These are phyloP conservation scores for Leucaena leucocephala DNA, from an alignment of 306 rosid species.

Conservation along the genomic window DNA sequence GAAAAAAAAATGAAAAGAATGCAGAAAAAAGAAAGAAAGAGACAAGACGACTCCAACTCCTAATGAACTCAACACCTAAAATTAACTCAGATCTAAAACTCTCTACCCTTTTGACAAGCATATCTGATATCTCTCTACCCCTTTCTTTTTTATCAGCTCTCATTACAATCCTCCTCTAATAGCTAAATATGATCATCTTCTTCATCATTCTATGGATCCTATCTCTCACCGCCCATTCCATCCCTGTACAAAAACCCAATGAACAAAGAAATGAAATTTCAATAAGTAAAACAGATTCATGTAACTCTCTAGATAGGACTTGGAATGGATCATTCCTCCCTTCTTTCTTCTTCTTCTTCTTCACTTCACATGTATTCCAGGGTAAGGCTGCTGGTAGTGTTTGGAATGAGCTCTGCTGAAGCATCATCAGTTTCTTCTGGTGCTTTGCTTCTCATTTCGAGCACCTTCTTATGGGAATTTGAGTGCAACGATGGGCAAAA, in stretches of 20 bases:
- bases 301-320: conserved; percentile 38
- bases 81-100: conserved; percentile 61
- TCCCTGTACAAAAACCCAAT: conserved; percentile 91
- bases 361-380: conserved; percentile 74
- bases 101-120: conserved; percentile 71
- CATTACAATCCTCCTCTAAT: conserved; percentile 64
- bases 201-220: conserved; percentile 57
- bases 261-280: conserved; percentile 63
- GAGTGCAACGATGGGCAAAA: conserved; percentile 84
- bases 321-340: conserved; percentile 27
- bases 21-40: conserved; percentile 37
- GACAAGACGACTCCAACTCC: conserved; percentile 55
- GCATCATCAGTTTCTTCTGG: conserved; percentile 32
- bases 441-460: conserved; percentile 77
- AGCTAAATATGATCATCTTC: conserved; percentile 66
- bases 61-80: conserved; percentile 57
- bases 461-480: conserved; percentile 92
- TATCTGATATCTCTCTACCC: conserved; percentile 52
- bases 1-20: conserved; percentile 53
- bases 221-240: conserved; percentile 55
- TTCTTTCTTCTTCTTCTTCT: conserved; percentile 13
- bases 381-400: conserved; percentile 64
- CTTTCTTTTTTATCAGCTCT: conserved; percentile 40
- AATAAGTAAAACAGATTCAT: conserved; percentile 46
- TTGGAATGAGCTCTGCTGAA: conserved; percentile 84